Conservation (phyloP, 1,284 basidiomycete genomes). For the Apiotrichum brassicae region DNA sequence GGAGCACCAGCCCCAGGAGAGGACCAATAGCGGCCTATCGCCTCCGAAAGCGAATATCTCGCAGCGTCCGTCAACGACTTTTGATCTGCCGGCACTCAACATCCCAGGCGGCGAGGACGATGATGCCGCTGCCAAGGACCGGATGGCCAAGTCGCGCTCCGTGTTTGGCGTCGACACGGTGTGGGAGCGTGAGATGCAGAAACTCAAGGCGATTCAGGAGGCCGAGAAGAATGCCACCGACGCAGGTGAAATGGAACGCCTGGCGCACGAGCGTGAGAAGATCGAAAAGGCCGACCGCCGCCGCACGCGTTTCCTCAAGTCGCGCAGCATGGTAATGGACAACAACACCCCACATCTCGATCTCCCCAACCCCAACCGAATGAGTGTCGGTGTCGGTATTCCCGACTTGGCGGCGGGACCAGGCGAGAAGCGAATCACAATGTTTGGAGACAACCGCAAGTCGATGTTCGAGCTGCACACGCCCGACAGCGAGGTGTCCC, state of each 20-base stretch:
- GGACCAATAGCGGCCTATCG: neutral
- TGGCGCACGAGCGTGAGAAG: slow-evolving; percentile 8
- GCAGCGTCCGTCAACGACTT: neutral
- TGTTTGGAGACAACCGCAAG: slow-evolving; percentile 1
- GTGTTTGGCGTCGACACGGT: slow-evolving; percentile 44
- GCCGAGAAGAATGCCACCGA: slow-evolving; percentile 18
- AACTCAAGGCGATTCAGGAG: slow-evolving; percentile 34
- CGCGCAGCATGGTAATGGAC: neutral
- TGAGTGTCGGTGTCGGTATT: neutral
- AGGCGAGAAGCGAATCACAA: slow-evolving; percentile 1
- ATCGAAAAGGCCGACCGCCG: slow-evolving; percentile 7
- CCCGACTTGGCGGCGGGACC: neutral
- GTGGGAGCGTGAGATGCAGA: slow-evolving; percentile 45
- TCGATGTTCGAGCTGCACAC: neutral
- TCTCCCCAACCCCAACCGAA: slow-evolving; percentile 2
- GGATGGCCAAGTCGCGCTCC: slow-evolving; percentile 32
- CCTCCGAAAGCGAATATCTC: neutral
- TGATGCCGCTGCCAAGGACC: neutral
- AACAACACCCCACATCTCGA: neutral
- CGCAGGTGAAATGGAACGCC: slow-evolving; percentile 13
- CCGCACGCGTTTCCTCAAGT: slow-evolving; percentile 4
- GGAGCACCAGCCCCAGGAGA: neutral
- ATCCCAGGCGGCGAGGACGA: slow-evolving; percentile 9
- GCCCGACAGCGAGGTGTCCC: neutral
- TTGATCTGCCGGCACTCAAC: slow-evolving; percentile 3